A percentile compares a stretch with the other conserved stretches of the same genome.
phyloP scores from a whole-genome alignment of 208 protist species.

The Trypanosoma theileri region DNA sequence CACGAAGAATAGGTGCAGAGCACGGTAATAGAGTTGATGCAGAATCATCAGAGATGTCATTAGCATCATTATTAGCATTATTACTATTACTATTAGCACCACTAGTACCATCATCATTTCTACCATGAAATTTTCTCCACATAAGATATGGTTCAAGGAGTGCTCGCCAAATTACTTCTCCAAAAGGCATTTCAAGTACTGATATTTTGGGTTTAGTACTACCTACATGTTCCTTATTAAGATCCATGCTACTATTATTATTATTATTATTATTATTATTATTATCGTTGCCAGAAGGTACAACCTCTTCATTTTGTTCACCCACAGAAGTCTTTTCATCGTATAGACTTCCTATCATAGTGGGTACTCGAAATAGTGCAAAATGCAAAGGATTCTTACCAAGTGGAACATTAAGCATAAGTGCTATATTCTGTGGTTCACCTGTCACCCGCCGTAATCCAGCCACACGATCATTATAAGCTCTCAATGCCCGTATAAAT shows the following conservation, averaged over 20 bases:
- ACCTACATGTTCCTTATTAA: neutral
- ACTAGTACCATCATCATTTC: neutral
- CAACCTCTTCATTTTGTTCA: neutral
- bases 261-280: neutral
- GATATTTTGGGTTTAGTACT: neutral
- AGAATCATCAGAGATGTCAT: no score
- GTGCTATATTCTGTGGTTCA: conserved; percentile 16
- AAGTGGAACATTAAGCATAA: conserved; percentile 32
- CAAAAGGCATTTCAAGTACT: conserved; percentile 22
- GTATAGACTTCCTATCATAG: neutral
- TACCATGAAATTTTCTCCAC: conserved; percentile 1
- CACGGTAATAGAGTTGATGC: neutral
- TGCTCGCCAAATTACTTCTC: conserved; percentile 26
- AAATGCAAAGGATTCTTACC: conserved; percentile 20
- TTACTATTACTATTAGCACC: neutral
- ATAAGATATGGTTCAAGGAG: conserved; percentile 12
- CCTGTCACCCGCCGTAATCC: conserved; percentile 18
- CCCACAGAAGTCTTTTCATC: neutral
- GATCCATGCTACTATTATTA: neutral
- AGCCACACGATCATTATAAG: conserved; percentile 18
- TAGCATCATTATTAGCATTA: no score
- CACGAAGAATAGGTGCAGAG: conserved; percentile 9
- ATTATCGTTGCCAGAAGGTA: neutral
- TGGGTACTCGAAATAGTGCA: conserved; percentile 23
- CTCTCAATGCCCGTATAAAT: conserved; percentile 22